Conservation (phyloP, 352 stramenopile species). For the Blastocystis sp. region DNA sequence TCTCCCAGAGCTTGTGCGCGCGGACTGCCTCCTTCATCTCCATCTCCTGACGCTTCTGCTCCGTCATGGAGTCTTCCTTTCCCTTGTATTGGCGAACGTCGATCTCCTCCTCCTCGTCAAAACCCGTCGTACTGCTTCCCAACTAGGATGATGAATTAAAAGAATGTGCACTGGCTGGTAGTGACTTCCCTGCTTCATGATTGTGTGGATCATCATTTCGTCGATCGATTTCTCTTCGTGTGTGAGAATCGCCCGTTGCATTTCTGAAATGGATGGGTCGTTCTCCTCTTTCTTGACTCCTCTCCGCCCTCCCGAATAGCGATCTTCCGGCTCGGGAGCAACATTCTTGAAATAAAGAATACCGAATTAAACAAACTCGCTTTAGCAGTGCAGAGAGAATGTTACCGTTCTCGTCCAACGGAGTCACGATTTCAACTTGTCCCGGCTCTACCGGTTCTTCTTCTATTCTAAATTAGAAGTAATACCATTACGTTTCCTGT, state of each 20-base stretch:
- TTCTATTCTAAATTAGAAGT: neutral
- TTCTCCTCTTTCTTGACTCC: neutral
- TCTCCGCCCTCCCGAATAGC: neutral
- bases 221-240: conserved; percentile 23
- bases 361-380: neutral
- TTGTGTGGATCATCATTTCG: conserved; percentile 38
- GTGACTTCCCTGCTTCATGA: conserved; percentile 1
- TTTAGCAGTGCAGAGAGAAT: conserved; percentile 20
- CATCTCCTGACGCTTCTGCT: conserved; percentile 49
- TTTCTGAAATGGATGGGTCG: conserved; percentile 26
- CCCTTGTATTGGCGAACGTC: conserved; percentile 31
- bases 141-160: neutral
- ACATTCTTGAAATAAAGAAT: neutral
- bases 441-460: neutral
- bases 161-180: neutral
- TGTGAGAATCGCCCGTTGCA: conserved; percentile 15
- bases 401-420: conserved; percentile 36
- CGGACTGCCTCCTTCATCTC: conserved; percentile 52
- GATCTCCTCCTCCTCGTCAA: conserved; percentile 50
- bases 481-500: neutral
- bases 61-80: conserved; percentile 54
- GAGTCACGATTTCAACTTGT: conserved; percentile 42
- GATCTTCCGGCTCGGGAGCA: neutral
- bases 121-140: conserved; percentile 15
- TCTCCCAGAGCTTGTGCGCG: conserved; percentile 36